Evolutionary conservation across 2,329 filamentous ascomycete genomes (phyloP).

Genomic region (Aspergillus ustus): DNA sequence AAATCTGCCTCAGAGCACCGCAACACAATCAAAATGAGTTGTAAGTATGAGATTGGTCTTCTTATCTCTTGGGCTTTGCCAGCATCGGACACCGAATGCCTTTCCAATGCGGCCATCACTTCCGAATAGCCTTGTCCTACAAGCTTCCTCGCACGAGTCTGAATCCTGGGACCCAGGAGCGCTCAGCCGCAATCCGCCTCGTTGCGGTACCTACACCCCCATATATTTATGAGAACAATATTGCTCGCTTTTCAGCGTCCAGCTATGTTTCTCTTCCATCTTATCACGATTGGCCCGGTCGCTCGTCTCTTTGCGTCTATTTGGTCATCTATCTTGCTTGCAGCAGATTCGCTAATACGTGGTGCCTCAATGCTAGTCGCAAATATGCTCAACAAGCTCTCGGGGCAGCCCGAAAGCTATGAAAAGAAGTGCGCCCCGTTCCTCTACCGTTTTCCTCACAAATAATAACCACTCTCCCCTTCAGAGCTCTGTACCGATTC

Average conservation of each 20-base stretch:
- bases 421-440: slow-evolving; percentile 80
- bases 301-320: neutral
- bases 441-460: slow-evolving; percentile 14
- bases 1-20: neutral
- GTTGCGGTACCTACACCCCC: neutral
- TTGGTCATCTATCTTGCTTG: neutral
- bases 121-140: slow-evolving; percentile 9
- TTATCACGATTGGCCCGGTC: neutral
- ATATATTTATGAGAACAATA: neutral
- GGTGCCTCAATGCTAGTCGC: slow-evolving; percentile 62
- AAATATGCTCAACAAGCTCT: slow-evolving; percentile 92
- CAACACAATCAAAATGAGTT: slow-evolving; percentile 29
- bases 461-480: slow-evolving; percentile 19
- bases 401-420: slow-evolving; percentile 96
- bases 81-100: slow-evolving; percentile 1
- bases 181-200: slow-evolving; percentile 15
- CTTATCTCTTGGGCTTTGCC: neutral
- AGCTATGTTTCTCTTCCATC: slow-evolving; percentile 3
- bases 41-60: slow-evolving; percentile 24
- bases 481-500: slow-evolving; percentile 84
- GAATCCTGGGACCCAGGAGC: slow-evolving; percentile 13
- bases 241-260: neutral
- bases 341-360: slow-evolving; percentile 10
- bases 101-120: slow-evolving; percentile 9
- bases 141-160: neutral